Evolutionary conservation across 2,329 filamentous ascomycete genomes (phyloP), one percentile per base, ranked within the genome.

Genomic region (Talaromyces amestolkiae): DNA sequence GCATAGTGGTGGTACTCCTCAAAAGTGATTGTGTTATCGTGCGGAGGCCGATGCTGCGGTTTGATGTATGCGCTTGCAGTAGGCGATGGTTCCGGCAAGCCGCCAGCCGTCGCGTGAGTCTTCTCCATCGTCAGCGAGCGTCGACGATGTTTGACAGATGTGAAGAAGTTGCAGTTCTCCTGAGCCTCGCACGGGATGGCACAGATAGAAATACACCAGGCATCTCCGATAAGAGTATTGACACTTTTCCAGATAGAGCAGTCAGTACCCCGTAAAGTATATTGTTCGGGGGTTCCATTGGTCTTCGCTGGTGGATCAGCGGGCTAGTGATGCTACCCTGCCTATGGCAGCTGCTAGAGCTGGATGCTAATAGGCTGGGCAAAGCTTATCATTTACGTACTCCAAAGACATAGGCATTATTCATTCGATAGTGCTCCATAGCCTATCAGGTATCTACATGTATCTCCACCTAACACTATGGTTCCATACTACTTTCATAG

Each of bases 1-100:
- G 73, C 75, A 60, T 76, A 77, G 69, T 77, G 75, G 51, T 72
- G 65, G 61, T 77, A 78, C 66, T 78, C 76, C 64, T 78, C 76
- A 63, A 78, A 78, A 1, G 70, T 64, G 45, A 78, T 68, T 49
- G 53, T 68, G 3, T 70, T 64, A 53, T 78, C 75, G 62, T 77
- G 73, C 22, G 69, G 68, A 39, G 37, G 53, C 27, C 67, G 67
- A 35, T 63, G 43, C 45, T 68, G 67, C 13, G 67, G 67, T 22
- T 63, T 66, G 54, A 67, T 63, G 39, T 64, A 64, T 22, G 61
- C 17, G 51, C 37, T 58, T 24, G 41, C 7, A 33, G 9, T 19
- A 13, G 22, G 22, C 27, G 22, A 15, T 31, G 37, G 15, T 2
- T 27, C 11, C n/a, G 51, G 51, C 37, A 6, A 10, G 13, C 45